Base-by-base conservation (phyloP, 768 basidiomycete species). In the Mycena crocata region DNA sequence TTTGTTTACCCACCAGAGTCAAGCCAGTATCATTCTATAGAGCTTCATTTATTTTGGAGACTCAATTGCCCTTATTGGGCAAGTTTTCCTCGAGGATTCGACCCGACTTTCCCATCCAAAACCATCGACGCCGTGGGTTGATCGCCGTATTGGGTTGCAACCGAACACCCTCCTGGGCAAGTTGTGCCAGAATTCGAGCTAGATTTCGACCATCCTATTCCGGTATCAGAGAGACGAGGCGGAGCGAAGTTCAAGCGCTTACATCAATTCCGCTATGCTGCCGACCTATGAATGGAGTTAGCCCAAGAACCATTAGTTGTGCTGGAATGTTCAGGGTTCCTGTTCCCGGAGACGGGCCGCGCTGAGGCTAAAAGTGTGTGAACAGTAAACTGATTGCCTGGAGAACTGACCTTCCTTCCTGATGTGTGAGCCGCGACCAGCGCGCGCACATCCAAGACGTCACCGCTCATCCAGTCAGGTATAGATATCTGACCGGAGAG, bases 191-290 rank as follows among this genome's bases (percentile, higher is more conserved):
- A 66, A 99, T 89, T 35, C 93, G 88, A 14, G 93, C 86, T 62
- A 98, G 87, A 77, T 99, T 99, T 32, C 93, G 90, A 37, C 93
- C 87, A 79, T 99, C 96, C 95, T 96, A 68, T 65, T 65, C 59
- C 28, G 26, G 72, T 28, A 57, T 61, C 49, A 66, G 60, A 60
- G 71, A 40, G 73, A 57, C 45, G 35, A 28, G 37, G 40, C 50
- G 37, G 57, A 24, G 64, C 30, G 69, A 56, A 65, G 56, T 44
- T 62, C 60, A 66, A 57, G 59, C 46, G 89, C 93, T 83, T 67
- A 96, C 96, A 79, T 96, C 95, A 37, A 97, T 92, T 26, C 97
- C 97, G 73, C 89, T 89, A 78, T 99, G 97, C 60, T 89, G 84
- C 71, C 93, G 87, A 24, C 97, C 96, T 76, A 91, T 81, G 74